Evolutionary conservation across 1,284 basidiomycete genomes (phyloP).

Genomic region (Melampsora abietis-canadensis): DNA sequence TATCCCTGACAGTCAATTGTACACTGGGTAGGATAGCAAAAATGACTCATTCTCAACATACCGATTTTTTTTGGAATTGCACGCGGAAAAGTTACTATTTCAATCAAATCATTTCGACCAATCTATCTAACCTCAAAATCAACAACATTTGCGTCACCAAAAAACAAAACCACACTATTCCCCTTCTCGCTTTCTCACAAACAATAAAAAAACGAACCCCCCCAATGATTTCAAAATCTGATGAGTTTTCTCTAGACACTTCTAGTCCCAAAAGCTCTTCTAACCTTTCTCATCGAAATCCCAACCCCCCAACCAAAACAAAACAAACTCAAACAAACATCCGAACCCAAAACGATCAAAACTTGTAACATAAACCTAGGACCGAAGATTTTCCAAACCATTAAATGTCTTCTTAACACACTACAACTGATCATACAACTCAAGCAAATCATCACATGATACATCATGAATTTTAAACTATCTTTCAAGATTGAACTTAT

Average conservation of each 20-base stretch:
- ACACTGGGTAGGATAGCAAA: too few species aligned
- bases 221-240: too few species aligned
- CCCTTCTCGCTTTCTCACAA: too few species aligned
- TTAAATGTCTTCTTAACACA: constrained; percentile 78
- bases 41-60: too few species aligned
- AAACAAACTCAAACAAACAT: constrained; percentile 55
- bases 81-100: too few species aligned
- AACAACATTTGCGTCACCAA: too few species aligned
- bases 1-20: too few species aligned
- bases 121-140: too few species aligned
- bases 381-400: constrained; percentile 99
- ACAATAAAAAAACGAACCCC: too few species aligned
- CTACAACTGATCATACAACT: constrained; percentile 72
- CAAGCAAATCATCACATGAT: constrained; percentile 67
- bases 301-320: constrained; percentile 43
- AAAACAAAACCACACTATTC: too few species aligned
- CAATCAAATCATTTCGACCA: too few species aligned
- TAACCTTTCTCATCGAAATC: constrained; percentile 40
- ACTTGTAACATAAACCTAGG: constrained; percentile 83
- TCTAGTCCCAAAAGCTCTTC: constrained; percentile 40
- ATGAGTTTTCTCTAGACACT: not conserved
- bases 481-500: constrained; percentile 54
- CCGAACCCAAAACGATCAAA: constrained; percentile 56
- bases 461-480: constrained; percentile 65
- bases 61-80: too few species aligned